Conservation (phyloP, 148 eudicot species). For the Bassia scoparia region DNA sequence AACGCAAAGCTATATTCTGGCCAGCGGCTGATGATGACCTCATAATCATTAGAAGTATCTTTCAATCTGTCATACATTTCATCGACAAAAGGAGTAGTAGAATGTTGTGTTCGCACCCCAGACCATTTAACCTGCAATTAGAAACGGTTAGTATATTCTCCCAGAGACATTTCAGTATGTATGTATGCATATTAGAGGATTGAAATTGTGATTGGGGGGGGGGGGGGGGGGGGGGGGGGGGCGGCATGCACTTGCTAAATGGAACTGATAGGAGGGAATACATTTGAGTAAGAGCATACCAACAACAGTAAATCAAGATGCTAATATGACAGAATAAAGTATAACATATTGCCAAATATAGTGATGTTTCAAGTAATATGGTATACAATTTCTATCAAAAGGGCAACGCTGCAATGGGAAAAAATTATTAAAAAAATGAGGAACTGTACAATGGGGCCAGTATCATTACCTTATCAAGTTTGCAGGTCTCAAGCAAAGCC, state of each 20-base stretch:
- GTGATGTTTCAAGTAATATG: too few relatives aligned
- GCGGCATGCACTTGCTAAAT: neutral
- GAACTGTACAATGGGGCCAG: too few relatives aligned
- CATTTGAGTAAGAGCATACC: neutral
- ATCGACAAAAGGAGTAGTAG: constrained; percentile 85
- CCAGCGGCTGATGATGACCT: constrained; percentile 89
- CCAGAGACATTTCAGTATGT: neutral
- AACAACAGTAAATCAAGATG: neutral
- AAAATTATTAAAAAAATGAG: too few relatives aligned
- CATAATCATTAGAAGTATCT: constrained; percentile 70
- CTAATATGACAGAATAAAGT: neutral
- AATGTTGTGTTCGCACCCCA: constrained; percentile 70
- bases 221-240: too few relatives aligned
- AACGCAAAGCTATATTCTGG: constrained; percentile 80
- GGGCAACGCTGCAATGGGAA: too few relatives aligned
- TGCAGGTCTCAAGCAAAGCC: constrained; percentile 80
- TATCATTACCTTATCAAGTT: constrained; percentile 65
- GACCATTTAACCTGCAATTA: constrained; percentile 75
- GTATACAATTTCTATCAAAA: too few relatives aligned
- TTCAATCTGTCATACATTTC: constrained; percentile 74
- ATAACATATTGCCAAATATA: too few relatives aligned
- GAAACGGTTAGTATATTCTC: neutral
- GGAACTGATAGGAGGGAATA: neutral
- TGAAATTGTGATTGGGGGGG: neutral
- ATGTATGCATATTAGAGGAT: neutral